A percentile compares a stretch with the other conserved stretches of the same genome.
phyloP scores from a whole-genome alignment of 148 eudicot species.

The Fagopyrum tataricum region DNA sequence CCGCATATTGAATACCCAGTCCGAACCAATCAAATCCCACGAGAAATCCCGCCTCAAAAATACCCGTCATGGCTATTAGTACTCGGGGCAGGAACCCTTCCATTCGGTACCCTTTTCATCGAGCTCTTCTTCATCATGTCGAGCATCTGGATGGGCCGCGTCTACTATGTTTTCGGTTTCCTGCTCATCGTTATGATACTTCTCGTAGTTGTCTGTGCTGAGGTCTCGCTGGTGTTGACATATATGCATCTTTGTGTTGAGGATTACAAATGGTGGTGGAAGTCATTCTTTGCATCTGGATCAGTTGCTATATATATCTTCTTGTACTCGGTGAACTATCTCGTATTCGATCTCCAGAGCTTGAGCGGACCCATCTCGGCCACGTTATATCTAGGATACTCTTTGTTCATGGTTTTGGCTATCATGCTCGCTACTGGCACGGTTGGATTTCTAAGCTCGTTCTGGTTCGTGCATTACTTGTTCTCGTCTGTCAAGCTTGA shows the following conservation, averaged over 20 bases:
- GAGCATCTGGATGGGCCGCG: slow-evolving; percentile 33
- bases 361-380: slow-evolving; percentile 35
- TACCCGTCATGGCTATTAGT: slow-evolving; percentile 37
- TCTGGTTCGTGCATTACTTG: slow-evolving; percentile 36
- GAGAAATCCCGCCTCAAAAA: slow-evolving; percentile 32
- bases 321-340: slow-evolving; percentile 27
- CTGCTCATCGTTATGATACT: slow-evolving; percentile 25
- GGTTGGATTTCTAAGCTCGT: slow-evolving; percentile 29
- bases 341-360: slow-evolving; percentile 31
- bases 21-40: slow-evolving; percentile 31
- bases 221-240: slow-evolving; percentile 31
- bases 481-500: slow-evolving; percentile 38
- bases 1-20: slow-evolving; percentile 23
- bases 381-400: slow-evolving; percentile 30
- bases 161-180: slow-evolving; percentile 32
- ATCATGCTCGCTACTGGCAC: slow-evolving; percentile 35
- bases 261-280: slow-evolving; percentile 38
- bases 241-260: slow-evolving; percentile 35
- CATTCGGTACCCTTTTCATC: slow-evolving; percentile 33
- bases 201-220: slow-evolving; percentile 34
- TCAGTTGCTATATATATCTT: slow-evolving; percentile 35
- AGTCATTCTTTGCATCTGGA: slow-evolving; percentile 35
- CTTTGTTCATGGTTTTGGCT: slow-evolving; percentile 27
- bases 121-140: slow-evolving; percentile 38
- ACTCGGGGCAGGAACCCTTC: slow-evolving; percentile 15